Conservation (phyloP, 805 yeast genomes). For the Metschnikowia amazonensis region DNA sequence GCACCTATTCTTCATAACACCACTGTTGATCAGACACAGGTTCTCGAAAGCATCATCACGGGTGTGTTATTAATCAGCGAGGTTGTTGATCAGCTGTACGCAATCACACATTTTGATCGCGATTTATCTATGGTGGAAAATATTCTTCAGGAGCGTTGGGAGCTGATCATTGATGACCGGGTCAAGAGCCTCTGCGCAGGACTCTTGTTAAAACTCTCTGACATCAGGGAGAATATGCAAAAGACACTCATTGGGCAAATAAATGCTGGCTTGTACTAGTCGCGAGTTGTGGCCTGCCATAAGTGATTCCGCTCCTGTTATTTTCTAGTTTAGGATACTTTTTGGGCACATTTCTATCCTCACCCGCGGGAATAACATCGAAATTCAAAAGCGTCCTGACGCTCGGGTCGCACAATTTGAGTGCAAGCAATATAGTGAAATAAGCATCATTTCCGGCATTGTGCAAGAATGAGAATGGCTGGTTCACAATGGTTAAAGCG, state of each 20-base stretch:
- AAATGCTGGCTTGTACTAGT: conserved; percentile 18
- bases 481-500: conserved; percentile 16
- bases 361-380: conserved; percentile 2
- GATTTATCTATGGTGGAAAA: conserved; percentile 19
- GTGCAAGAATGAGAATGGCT: conserved; percentile 24
- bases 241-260: conserved; percentile 29
- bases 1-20: conserved; percentile 22
- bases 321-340: neutral
- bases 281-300: neutral
- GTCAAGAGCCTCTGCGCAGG: conserved; percentile 41
- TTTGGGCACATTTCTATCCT: neutral
- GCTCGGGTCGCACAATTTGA: conserved; percentile 24
- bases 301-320: conserved; percentile 3
- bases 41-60: conserved; percentile 37
- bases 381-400: conserved; percentile 6
- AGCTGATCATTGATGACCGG: conserved; percentile 32
- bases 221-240: conserved; percentile 23
- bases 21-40: conserved; percentile 28
- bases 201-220: conserved; percentile 28
- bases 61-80: conserved; percentile 36
- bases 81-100: conserved; percentile 26
- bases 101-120: conserved; percentile 22
- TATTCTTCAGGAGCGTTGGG: conserved; percentile 33
- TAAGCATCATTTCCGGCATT: conserved; percentile 30
- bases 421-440: conserved; percentile 23